Conservation (phyloP, 108 stramenopile species). For the Pseudonitzschia multiseries region DNA sequence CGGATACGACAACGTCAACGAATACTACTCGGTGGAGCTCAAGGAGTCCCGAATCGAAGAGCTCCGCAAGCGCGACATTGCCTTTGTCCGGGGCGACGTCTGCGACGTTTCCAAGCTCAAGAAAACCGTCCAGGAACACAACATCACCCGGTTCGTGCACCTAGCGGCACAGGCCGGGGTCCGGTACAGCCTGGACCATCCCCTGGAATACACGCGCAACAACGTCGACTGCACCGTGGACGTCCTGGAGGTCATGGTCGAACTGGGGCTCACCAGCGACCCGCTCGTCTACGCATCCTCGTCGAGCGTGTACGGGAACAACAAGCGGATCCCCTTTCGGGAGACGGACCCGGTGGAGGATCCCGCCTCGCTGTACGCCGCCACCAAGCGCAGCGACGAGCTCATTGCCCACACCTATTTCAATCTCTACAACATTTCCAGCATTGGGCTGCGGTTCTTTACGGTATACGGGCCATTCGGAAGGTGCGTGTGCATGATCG, state of each 20-base stretch:
- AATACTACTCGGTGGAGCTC: constrained; percentile 28
- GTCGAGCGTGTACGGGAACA: constrained; percentile 38
- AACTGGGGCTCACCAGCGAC: constrained; percentile 20
- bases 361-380: constrained; percentile 40
- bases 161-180: constrained; percentile 46
- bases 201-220: constrained; percentile 36
- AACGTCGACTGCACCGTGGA: constrained; percentile 39
- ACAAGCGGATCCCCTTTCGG: constrained; percentile 33
- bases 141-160: constrained; percentile 41
- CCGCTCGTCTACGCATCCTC: constrained; percentile 40
- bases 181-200: constrained; percentile 44
- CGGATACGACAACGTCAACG: constrained; percentile 41
- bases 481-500: constrained; percentile 11
- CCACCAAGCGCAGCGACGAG: constrained; percentile 44
- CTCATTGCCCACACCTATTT: constrained; percentile 45
- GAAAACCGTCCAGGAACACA: constrained; percentile 29
- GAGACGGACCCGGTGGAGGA: constrained; percentile 39
- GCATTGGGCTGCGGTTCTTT: constrained; percentile 39
- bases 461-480: constrained; percentile 44
- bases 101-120: constrained; percentile 32
- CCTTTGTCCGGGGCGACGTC: constrained; percentile 34
- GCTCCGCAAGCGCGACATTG: constrained; percentile 20
- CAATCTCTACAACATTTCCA: constrained; percentile 43
- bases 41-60: constrained; percentile 33
- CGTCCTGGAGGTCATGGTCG: constrained; percentile 29